These are phyloP conservation scores for Clarireedia monteithiana DNA, from an alignment of 2,329 filamentous ascomycete species.

Conservation along the genomic window DNA sequence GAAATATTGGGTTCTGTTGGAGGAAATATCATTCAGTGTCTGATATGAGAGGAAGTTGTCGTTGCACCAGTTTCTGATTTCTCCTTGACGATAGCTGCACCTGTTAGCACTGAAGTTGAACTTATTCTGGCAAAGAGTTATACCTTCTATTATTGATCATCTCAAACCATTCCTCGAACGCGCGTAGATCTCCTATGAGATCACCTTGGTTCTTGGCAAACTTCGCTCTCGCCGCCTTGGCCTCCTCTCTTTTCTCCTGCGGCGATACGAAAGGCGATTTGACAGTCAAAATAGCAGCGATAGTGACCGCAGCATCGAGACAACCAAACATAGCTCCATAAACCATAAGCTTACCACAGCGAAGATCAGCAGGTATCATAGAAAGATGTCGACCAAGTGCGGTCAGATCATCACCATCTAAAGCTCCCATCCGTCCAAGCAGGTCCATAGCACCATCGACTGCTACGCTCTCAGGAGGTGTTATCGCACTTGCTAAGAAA, in stretches of 20 bases:
- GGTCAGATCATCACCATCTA: slow-evolving; percentile 80
- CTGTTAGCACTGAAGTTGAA: slow-evolving; percentile 11
- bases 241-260: slow-evolving; percentile 72
- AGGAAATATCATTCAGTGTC: slow-evolving; percentile 80
- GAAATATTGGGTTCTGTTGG: slow-evolving; percentile 79
- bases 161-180: slow-evolving; percentile 76
- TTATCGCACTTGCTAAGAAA: slow-evolving; percentile 81
- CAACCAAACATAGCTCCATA: slow-evolving; percentile 93
- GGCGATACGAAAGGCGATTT: slow-evolving; percentile 82
- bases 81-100: slow-evolving; percentile 43
- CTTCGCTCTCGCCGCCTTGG: slow-evolving; percentile 63
- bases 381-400: slow-evolving; percentile 89
- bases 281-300: slow-evolving; percentile 86
- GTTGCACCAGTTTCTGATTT: slow-evolving; percentile 70
- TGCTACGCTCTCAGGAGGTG: slow-evolving; percentile 76
- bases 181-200: slow-evolving; percentile 76
- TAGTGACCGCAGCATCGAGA: slow-evolving; percentile 78
- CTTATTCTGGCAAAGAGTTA: not conserved
- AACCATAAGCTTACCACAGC: slow-evolving; percentile 90
- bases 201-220: slow-evolving; percentile 80
- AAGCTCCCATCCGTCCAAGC: slow-evolving; percentile 76
- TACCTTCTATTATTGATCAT: slow-evolving; percentile 48
- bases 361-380: slow-evolving; percentile 87
- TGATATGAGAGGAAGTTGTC: slow-evolving; percentile 78
- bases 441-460: slow-evolving; percentile 79